Base-by-base conservation (phyloP, 805 yeast species). In the Candida ulmi region DNA sequence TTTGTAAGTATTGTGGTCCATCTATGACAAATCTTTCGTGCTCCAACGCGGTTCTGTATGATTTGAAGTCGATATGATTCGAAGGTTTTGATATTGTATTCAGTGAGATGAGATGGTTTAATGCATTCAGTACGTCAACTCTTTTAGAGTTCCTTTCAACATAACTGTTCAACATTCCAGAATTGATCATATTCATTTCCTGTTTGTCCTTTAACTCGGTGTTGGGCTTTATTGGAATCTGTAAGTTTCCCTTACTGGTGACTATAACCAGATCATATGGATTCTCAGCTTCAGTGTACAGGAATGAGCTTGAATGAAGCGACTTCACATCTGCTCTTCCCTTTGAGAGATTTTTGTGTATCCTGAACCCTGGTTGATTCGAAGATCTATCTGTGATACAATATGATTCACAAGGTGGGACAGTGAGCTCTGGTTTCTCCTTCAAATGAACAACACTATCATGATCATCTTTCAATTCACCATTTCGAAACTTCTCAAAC, bases 161-260 rank as follows among this genome's bases (percentile, higher is more conserved):
- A 18, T 31, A 31, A 7, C 24, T 16, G 12, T 12, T 9, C 6
- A 37, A 21, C 2, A 41, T 2, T 4, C 38, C 35, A 29, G 13
- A 17, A 23, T 34, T 38, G 21, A 38, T 18, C 18, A 36, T 27
- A 27, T 34, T 44, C 12, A n/a, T 18, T 11, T 23, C 23, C 21
- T 35, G 38, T 21, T 39, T 39, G 13, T 35, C 38, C 19, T 11
- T 3, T 5, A 18, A 16, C 17, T 19, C 25, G 6, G 11, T n/a
- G 23, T 35, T 39, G 15, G 19, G 13, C 12, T n/a, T 5, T 3
- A 29, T 12, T 13, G 33, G 33, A 31, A 39, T 24, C 13, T 35
- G 36, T 5, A 39, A 7, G 27, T 35, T 36, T 2, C 39, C 39
- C 2, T 12, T 7, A 4, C 16, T 25, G n/a, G 42, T 31, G 3